phyloP scores from a whole-genome alignment of 2,329 filamentous ascomycete species.

The Alternaria tenuissima region DNA sequence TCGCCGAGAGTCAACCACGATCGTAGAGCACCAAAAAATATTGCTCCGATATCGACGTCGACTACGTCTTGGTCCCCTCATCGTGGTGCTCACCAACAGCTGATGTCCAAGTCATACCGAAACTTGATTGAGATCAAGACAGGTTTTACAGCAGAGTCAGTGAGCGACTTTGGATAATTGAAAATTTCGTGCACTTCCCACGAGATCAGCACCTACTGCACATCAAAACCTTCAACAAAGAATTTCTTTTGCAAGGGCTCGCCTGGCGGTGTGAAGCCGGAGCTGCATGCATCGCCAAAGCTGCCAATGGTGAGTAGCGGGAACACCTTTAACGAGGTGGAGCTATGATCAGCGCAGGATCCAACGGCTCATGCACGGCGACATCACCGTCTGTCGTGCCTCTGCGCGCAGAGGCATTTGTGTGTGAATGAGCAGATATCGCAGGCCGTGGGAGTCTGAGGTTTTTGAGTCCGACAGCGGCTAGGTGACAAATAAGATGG shows the following conservation, averaged over 20 bases:
- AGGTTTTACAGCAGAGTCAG: not conserved
- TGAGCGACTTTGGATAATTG: not conserved
- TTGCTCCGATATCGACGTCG: not conserved
- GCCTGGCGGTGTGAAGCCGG: slow-evolving; percentile 17
- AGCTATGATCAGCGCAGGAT: slow-evolving; percentile 21
- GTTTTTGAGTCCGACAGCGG: slow-evolving; percentile 10
- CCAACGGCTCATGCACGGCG: slow-evolving; percentile 13
- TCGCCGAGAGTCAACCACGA: slow-evolving; percentile 3
- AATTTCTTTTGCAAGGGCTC: slow-evolving; percentile 1
- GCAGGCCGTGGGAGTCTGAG: not conserved
- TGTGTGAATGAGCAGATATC: not conserved
- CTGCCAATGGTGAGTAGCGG: slow-evolving; percentile 29
- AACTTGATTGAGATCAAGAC: not conserved
- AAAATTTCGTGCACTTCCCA: not conserved
- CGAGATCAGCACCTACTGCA: not conserved
- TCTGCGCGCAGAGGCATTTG: slow-evolving; percentile 2
- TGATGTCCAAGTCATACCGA: not conserved
- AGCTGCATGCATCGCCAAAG: slow-evolving; percentile 21
- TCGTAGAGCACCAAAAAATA: not conserved
- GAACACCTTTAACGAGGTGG: slow-evolving; percentile 11
- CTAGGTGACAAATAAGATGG: slow-evolving; percentile 15
- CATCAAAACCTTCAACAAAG: not conserved
- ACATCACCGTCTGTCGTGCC: slow-evolving; percentile 12
- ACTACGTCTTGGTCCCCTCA: not conserved
- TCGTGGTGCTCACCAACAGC: not conserved